Percentiles rank a stretch among this genome's conserved stretches.
Conservation (phyloP, 805 yeast genomes). For the Saccharomycodes ludwigii region DNA sequence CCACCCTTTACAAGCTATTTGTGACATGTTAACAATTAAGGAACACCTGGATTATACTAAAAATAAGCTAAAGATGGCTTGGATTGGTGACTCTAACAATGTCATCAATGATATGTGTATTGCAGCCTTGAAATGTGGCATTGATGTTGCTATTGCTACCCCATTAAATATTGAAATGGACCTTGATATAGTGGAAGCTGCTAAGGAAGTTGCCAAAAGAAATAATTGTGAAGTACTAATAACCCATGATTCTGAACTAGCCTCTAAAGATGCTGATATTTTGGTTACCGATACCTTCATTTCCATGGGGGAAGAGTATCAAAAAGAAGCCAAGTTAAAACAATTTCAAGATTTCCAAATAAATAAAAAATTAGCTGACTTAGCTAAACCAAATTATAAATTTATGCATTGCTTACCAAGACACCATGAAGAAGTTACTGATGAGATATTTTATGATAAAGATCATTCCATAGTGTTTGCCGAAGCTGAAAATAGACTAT, state of each 20-base stretch:
- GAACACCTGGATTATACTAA: conserved; percentile 53
- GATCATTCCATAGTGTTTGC: conserved; percentile 77
- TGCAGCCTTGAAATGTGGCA: conserved; percentile 77
- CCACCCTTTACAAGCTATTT: conserved; percentile 92
- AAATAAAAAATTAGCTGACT: conserved; percentile 44
- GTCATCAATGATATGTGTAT: conserved; percentile 88
- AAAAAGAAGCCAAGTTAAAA: conserved; percentile 54
- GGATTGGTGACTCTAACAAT: conserved; percentile 97
- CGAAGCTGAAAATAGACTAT: conserved; percentile 92
- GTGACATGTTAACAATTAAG: conserved; percentile 78
- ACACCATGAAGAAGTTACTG: conserved; percentile 87
- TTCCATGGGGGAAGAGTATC: conserved; percentile 94
- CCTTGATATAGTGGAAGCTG: conserved; percentile 37
- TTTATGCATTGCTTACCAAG: conserved; percentile 98
- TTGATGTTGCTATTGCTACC: conserved; percentile 71
- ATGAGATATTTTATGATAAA: conserved; percentile 73
- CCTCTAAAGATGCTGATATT: conserved; percentile 64
- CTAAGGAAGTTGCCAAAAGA: conserved; percentile 37
- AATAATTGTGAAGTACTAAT: conserved; percentile 42
- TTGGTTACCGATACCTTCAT: conserved; percentile 95
- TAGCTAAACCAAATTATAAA: conserved; percentile 63
- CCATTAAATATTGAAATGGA: conserved; percentile 66
- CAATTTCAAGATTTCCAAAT: conserved; percentile 86
- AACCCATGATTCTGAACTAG: conserved; percentile 62
- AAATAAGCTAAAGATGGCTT: conserved; percentile 59